These are phyloP conservation scores for Penicillium soppii DNA, from an alignment of 495 filamentous ascomycete genomes.

Conservation along the genomic window DNA sequence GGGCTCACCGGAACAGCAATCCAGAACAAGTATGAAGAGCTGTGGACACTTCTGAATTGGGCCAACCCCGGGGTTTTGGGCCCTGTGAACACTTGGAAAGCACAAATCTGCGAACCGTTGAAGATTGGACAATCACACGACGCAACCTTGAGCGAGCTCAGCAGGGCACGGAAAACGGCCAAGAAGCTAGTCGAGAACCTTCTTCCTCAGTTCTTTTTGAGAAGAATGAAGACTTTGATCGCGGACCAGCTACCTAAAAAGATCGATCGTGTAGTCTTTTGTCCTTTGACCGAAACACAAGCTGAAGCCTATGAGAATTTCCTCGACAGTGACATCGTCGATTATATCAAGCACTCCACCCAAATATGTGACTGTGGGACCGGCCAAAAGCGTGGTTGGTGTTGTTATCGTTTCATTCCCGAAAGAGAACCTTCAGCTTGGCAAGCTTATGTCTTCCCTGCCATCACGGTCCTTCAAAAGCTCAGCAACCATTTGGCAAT, in stretches of 20 bases:
- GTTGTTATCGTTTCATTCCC: slow-evolving; percentile 63
- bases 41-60: slow-evolving; percentile 97
- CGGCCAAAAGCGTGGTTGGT: slow-evolving; percentile 75
- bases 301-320: slow-evolving; percentile 82
- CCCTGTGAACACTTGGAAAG: slow-evolving; percentile 73
- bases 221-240: slow-evolving; percentile 90
- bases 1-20: slow-evolving; percentile 96
- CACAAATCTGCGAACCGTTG: slow-evolving; percentile 73
- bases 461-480: slow-evolving; percentile 78
- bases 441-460: slow-evolving; percentile 83
- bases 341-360: slow-evolving; percentile 62
- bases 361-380: slow-evolving; percentile 71
- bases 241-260: slow-evolving; percentile 96
- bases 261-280: slow-evolving; percentile 91
- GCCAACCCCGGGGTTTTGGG: slow-evolving; percentile 89
- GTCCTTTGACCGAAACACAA: slow-evolving; percentile 81
- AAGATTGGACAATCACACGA: slow-evolving; percentile 89
- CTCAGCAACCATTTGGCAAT: slow-evolving; percentile 90
- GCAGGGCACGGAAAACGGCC: slow-evolving; percentile 76
- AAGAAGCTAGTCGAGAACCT: slow-evolving; percentile 84
- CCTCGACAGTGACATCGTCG: slow-evolving; percentile 68
- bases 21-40: slow-evolving; percentile 96
- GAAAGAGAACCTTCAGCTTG: slow-evolving; percentile 56
- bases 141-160: slow-evolving; percentile 82
- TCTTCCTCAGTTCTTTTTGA: slow-evolving; percentile 87